Percentiles rank a stretch among this genome's conserved stretches.
phyloP scores from a whole-genome alignment of 345 rosid species.

The Jatropha curcas region DNA sequence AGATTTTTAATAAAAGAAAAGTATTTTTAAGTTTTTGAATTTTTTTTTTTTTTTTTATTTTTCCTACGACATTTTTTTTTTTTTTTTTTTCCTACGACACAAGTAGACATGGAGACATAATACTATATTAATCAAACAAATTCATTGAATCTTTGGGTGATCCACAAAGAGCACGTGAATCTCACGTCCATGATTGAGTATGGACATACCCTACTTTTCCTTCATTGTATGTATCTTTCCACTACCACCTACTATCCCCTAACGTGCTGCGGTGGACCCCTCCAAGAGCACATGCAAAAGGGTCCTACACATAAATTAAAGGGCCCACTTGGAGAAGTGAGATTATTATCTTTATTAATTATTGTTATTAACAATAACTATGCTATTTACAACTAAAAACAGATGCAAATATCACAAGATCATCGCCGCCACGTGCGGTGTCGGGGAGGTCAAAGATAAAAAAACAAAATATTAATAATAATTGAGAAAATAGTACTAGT shows the following conservation, averaged over 20 bases:
- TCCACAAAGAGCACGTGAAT: conserved; percentile 9
- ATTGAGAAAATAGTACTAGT: background rate
- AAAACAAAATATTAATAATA: background rate
- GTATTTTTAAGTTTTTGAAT: no score
- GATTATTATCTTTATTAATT: background rate
- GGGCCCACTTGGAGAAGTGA: background rate
- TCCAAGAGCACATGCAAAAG: background rate
- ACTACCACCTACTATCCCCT: background rate
- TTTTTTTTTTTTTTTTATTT: no score
- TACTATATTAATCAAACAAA: background rate
- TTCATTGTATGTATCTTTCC: background rate
- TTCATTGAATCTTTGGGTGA: background rate
- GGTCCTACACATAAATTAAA: background rate
- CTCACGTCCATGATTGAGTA: conserved; percentile 9
- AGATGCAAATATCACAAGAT: conserved; percentile 15
- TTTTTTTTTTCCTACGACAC: no score
- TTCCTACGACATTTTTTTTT: no score
- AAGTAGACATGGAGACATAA: background rate
- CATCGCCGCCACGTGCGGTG: conserved; percentile 40
- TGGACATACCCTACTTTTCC: background rate
- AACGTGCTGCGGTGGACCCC: conserved; percentile 18
- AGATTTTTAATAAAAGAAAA: no score
- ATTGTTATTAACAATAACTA: no score
- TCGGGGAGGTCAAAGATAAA: conserved; percentile 27
- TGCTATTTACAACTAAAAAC: background rate